A percentile compares a stretch with the other conserved stretches of the same genome.
These are phyloP conservation scores for Tulasnella sp. DNA, from an alignment of 768 basidiomycete genomes.

Conservation along the genomic window DNA sequence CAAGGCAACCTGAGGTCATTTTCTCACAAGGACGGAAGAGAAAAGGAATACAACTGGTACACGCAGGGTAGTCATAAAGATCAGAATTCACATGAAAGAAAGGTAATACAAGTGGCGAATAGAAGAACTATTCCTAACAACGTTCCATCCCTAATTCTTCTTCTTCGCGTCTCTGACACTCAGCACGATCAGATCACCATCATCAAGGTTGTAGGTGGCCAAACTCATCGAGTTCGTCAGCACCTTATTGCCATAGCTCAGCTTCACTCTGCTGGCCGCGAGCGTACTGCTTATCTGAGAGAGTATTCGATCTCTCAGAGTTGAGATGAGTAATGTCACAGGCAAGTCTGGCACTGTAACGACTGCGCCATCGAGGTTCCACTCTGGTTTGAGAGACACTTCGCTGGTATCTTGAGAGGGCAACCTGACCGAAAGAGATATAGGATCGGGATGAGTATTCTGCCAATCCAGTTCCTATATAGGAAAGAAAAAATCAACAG, in stretches of 20 bases:
- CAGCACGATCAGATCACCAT: constrained; percentile 72
- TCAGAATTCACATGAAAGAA: no score
- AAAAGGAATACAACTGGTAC: no score
- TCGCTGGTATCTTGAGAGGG: constrained; percentile 32
- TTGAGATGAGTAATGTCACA: constrained; percentile 71
- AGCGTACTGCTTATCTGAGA: constrained; percentile 66
- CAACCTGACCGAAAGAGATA: constrained; percentile 72
- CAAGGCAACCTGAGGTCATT: no score
- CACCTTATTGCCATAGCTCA: constrained; percentile 73
- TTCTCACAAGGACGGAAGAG: no score
- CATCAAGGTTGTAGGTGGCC: constrained; percentile 79
- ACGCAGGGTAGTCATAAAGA: no score
- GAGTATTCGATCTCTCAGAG: constrained; percentile 78
- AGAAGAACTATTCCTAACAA: no score
- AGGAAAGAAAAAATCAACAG: neutral
- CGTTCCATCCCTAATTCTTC: constrained; percentile 32
- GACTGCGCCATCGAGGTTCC: constrained; percentile 75
- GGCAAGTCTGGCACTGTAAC: constrained; percentile 64
- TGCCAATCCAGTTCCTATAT: constrained; percentile 56
- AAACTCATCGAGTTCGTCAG: constrained; percentile 77
- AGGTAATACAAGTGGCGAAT: no score
- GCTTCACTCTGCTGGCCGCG: constrained; percentile 62
- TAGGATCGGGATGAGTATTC: constrained; percentile 79
- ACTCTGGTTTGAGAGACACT: constrained; percentile 75
- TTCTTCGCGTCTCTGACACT: constrained; percentile 66